These are phyloP conservation scores for Leucocoprinus birnbaumii DNA, from an alignment of 768 basidiomycete species.

Conservation along the genomic window DNA sequence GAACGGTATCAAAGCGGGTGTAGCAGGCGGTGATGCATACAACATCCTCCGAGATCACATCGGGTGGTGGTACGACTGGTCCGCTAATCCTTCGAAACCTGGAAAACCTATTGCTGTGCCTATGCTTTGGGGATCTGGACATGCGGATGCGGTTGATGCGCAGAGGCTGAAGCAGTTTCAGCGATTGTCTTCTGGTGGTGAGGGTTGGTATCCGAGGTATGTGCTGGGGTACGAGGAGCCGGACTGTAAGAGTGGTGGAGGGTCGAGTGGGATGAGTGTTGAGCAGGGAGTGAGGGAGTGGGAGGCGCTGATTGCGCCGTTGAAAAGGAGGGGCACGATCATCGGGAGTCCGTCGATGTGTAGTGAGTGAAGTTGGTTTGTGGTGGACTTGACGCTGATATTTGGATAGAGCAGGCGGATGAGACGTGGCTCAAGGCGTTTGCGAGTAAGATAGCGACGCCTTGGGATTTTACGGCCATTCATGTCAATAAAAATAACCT, in stretches of 20 bases:
- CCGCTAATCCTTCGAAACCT: constrained; percentile 36
- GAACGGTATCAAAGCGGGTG: constrained; percentile 43
- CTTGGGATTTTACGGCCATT: constrained; percentile 45
- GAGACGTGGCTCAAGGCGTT: constrained; percentile 46
- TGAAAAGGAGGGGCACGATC: constrained; percentile 36
- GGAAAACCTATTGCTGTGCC: constrained; percentile 39
- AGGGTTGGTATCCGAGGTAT: constrained; percentile 27
- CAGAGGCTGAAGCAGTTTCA: constrained; percentile 34
- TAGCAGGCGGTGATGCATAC: constrained; percentile 43
- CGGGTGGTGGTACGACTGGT: constrained; percentile 52
- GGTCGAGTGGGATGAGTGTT: constrained; percentile 43
- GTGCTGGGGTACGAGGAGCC: constrained; percentile 47
- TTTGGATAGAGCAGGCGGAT: constrained; percentile 39
- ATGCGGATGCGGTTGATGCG: constrained; percentile 35
- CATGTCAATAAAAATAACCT: constrained; percentile 48
- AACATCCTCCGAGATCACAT: constrained; percentile 36
- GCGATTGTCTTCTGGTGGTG: constrained; percentile 18
- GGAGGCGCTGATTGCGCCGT: constrained; percentile 39
- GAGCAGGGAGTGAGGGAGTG: constrained; percentile 35
- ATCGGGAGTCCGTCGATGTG: constrained; percentile 48
- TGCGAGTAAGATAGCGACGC: constrained; percentile 30
- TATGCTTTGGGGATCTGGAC: constrained; percentile 47
- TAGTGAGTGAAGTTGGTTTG: constrained; percentile 28
- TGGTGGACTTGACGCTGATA: neutral
- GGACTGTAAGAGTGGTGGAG: constrained; percentile 40